Evolutionary conservation across 768 basidiomycete species (phyloP), one percentile per base, ranked within the genome.

Genomic region (Boletus barrowsii): DNA sequence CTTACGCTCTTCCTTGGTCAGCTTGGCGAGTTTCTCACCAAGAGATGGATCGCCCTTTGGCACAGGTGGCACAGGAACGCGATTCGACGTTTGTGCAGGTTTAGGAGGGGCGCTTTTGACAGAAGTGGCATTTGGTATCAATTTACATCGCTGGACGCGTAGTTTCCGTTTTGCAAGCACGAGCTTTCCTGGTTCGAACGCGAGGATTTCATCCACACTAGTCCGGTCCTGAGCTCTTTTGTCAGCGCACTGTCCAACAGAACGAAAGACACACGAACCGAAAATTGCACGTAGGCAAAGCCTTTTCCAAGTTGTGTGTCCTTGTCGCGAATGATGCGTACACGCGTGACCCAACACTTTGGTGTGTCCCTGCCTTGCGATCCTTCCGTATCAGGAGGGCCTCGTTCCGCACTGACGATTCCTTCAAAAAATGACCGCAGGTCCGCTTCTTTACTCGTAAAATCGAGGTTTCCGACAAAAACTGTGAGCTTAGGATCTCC

Each of bases 241-340:
- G 33, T 61, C 53, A 58, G 36, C 37, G 20, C 15, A 24, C 32
- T 47, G 15, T 41, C 4, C 17, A 17, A 47, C 26, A 44, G 3
- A 17, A 40, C 4, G 24, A 45, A 53, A 29, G 18, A 33, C 1
- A n/a, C 22, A 56, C 57, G 42, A 44, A 96, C 96, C 52, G 76
- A 68, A 58, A 98, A 91, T 62, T 93, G 86, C 18, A 98, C 85
- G 64, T 98, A 97, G 10, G 89, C 93, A 68, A 98, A 95, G 5
- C 95, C 95, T 72, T 96, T 97, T 13, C 95, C 96, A 14, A 98
- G 80, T 61, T 93, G 93, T 1, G 93, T 97, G 54, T 90, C 92
- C 61, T 83, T 84, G 68, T 98, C 96, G 44, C 91, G 80, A 48
- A 97, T 80, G 61, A 97, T 84, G 41, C 96, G 81, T n/a, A 97